Evolutionary conservation across 805 yeast genomes (phyloP), one percentile per base, ranked within the genome.

Genomic region (Pichia gijzeniarum): DNA sequence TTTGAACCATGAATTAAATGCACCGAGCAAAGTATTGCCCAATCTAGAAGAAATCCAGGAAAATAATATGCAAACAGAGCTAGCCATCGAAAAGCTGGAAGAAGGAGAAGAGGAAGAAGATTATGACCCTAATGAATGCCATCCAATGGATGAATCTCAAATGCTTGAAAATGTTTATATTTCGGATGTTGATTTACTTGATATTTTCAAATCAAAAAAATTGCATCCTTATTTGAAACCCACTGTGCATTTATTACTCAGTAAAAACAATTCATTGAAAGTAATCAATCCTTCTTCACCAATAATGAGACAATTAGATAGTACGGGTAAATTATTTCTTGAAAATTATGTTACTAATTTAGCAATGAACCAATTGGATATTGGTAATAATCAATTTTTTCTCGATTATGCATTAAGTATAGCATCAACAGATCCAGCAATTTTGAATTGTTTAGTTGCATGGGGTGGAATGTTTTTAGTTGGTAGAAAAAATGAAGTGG

Each of bases 391-490:
- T 34, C 66, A 70, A 18, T 75, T 72, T 54, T 81, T 75, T 50
- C 56, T 70, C 13, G 72, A 72, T 31, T 72, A 74, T 36, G 74
- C 77, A 49, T 55, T 81, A 8, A 73, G 74, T 12, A 65, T 79
- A 65, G 83, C 85, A 0, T 60, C 67, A 38, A 61, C 59, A 18
- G 74, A 76, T 48, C 67, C 67, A 30, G 70, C 79, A 2, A 72
- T 79, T 3, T 57, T 80, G 25, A 69, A 72, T 49, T 70, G 74
- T 0, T 58, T 81, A 7, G 68, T 80, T 25, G 81, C 83, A 0
- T 81, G 85, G 85, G 78, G 81, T 68, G 74, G 73, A 10, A 62
- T 65, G 59, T 64, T 64, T 43, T 43, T 67, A 36, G 40, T 58
- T 12, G 70, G 69, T 0, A 46, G 63, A 6, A 52, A 56, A n/a